phyloP scores from a whole-genome alignment of 2,329 filamentous ascomycete species.

The Samsoniella hepiali region DNA sequence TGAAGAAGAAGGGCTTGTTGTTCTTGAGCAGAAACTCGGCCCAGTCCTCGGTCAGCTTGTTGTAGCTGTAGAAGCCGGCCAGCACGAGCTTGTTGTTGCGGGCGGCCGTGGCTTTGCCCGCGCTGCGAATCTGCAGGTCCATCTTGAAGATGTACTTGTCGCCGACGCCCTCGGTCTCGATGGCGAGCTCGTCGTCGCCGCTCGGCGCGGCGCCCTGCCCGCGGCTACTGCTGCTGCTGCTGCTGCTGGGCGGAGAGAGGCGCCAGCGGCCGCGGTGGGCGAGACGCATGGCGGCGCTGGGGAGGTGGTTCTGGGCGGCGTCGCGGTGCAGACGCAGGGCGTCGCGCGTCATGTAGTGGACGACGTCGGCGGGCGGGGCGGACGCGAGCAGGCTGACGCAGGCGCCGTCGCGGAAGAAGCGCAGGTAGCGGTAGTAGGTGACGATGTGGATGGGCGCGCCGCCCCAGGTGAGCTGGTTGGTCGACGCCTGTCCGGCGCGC shows the following conservation, averaged over 20 bases:
- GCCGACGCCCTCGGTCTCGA: constrained; percentile 83
- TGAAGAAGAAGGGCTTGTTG: constrained; percentile 65
- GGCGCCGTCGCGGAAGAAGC: constrained; percentile 89
- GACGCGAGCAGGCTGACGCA: constrained; percentile 78
- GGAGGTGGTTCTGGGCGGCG: constrained; percentile 27
- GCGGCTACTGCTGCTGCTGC: constrained; percentile 52
- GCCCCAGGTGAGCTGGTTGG: constrained; percentile 70
- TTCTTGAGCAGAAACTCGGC: constrained; percentile 69
- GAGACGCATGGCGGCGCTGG: constrained; percentile 61
- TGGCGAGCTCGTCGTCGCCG: constrained; percentile 65
- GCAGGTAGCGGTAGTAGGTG: constrained; percentile 95
- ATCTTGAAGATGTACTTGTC: constrained; percentile 81
- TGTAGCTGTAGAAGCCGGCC: constrained; percentile 90
- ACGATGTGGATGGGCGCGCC: constrained; percentile 82
- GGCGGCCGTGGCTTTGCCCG: constrained; percentile 52
- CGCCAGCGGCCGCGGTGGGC: constrained; percentile 59
- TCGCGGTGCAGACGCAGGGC: constrained; percentile 52
- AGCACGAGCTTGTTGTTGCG: constrained; percentile 85
- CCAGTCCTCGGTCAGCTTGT: constrained; percentile 86
- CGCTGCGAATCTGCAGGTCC: constrained; percentile 67
- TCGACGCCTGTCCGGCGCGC: constrained; percentile 70
- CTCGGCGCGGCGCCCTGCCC: constrained; percentile 42
- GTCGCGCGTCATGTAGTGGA: constrained; percentile 75
- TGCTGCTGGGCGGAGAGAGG: constrained; percentile 31
- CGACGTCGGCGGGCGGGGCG: constrained; percentile 78